These are phyloP conservation scores for Penicillium sp. DNA, from an alignment of 2,329 filamentous ascomycete genomes.

Conservation along the genomic window DNA sequence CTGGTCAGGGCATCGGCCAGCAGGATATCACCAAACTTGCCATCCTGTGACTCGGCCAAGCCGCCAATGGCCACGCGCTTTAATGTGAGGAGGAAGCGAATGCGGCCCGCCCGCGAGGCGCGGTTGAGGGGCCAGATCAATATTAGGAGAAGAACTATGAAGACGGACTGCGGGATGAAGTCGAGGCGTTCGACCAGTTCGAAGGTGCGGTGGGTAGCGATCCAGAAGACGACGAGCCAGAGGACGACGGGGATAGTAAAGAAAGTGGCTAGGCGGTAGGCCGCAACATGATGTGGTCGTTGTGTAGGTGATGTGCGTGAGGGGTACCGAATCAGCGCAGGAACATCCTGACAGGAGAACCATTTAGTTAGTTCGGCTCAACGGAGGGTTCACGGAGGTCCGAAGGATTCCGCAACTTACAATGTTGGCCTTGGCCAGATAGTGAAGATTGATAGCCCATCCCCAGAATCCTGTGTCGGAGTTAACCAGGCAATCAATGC, in stretches of 20 bases:
- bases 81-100: conserved; percentile 71
- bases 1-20: conserved; percentile 92
- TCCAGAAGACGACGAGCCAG: conserved; percentile 81
- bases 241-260: conserved; percentile 68
- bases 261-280: conserved; percentile 78
- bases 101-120: conserved; percentile 67
- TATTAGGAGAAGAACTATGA: conserved; percentile 67
- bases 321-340: conserved; percentile 82
- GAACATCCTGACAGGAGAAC: conserved; percentile 62
- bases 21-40: conserved; percentile 91
- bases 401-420: conserved; percentile 41
- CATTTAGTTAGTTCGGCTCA: conserved; percentile 4
- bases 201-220: conserved; percentile 68
- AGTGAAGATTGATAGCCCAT: conserved; percentile 90
- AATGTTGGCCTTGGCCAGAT: conserved; percentile 74
- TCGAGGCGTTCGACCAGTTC: conserved; percentile 73
- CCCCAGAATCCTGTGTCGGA: conserved; percentile 75
- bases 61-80: conserved; percentile 79
- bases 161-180: conserved; percentile 81
- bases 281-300: conserved; percentile 72
- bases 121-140: conserved; percentile 72
- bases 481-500: conserved; percentile 3
- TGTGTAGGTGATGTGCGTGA: conserved; percentile 67
- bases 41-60: conserved; percentile 78
- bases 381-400: neutral